A percentile compares a stretch with the other conserved stretches of the same genome.
phyloP scores from a whole-genome alignment of 2,329 filamentous ascomycete species.

The Ophiostoma pallidulum region DNA sequence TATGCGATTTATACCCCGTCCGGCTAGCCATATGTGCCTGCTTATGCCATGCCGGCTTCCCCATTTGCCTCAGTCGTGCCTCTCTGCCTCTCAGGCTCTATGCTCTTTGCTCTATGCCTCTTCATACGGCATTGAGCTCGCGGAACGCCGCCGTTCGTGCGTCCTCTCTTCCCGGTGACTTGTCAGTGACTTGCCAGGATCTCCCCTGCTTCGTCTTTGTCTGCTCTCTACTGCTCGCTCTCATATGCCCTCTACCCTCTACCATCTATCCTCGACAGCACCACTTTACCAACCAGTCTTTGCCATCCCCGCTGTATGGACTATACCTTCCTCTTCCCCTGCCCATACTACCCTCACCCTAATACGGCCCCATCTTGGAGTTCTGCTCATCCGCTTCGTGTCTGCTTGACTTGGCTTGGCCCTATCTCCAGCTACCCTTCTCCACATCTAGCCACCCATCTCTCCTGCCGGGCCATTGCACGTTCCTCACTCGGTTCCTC shows the following conservation, averaged over 20 bases:
- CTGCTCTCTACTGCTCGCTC: too few relatives aligned
- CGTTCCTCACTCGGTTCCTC: constrained; percentile 9
- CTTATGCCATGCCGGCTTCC: too few relatives aligned
- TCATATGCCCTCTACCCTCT: not conserved
- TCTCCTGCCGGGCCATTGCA: constrained; percentile 2
- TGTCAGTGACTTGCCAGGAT: too few relatives aligned
- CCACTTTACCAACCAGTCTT: constrained; percentile 2
- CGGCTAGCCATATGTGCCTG: too few relatives aligned
- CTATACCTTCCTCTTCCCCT: not conserved
- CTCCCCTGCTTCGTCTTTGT: not conserved
- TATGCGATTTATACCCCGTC: too few relatives aligned
- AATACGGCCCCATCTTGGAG: not conserved
- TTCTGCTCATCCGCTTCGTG: not conserved
- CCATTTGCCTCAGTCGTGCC: too few relatives aligned
- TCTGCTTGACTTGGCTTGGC: not conserved
- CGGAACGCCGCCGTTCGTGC: too few relatives aligned
- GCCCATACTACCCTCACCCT: constrained; percentile 1
- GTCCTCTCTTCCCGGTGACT: too few relatives aligned
- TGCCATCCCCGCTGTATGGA: not conserved
- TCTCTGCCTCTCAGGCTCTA: too few relatives aligned
- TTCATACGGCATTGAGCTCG: constrained; percentile 3
- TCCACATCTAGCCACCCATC: not conserved
- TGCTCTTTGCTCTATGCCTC: not conserved
- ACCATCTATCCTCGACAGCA: not conserved
- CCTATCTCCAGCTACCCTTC: not conserved